Percentiles rank a stretch among this genome's conserved stretches.
Conservation (phyloP, 345 rosid species). For the Camelina sativa region DNA sequence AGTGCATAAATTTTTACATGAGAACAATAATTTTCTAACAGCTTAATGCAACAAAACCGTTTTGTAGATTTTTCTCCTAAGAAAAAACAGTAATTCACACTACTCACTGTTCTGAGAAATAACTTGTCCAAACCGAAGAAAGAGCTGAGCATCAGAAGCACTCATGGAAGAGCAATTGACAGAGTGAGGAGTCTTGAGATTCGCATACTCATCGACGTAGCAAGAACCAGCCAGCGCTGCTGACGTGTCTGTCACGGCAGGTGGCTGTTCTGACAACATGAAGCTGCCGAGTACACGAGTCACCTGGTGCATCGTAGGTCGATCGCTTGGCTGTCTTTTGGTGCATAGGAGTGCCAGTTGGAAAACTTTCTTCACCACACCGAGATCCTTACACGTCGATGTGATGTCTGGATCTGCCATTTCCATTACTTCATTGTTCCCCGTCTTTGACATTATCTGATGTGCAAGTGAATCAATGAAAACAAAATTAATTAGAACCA, state of each 20-base stretch:
- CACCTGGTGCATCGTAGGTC: slow-evolving; percentile 95
- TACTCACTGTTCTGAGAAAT: slow-evolving; percentile 74
- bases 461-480: background rate
- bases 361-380: slow-evolving; percentile 82
- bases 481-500: background rate
- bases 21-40: background rate
- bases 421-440: slow-evolving; percentile 85
- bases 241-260: slow-evolving; percentile 37
- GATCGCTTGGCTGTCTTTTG: slow-evolving; percentile 75
- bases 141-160: slow-evolving; percentile 92
- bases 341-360: slow-evolving; percentile 88
- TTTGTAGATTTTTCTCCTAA: background rate
- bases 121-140: slow-evolving; percentile 90
- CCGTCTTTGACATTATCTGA: slow-evolving; percentile 86
- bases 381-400: slow-evolving; percentile 79
- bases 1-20: slow-evolving; percentile 1
- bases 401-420: slow-evolving; percentile 76
- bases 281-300: slow-evolving; percentile 78
- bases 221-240: slow-evolving; percentile 50
- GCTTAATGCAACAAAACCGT: background rate
- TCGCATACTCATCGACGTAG: slow-evolving; percentile 86
- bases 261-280: slow-evolving; percentile 52
- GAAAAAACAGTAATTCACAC: background rate
- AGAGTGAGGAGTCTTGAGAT: slow-evolving; percentile 81
- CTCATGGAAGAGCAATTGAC: slow-evolving; percentile 90